phyloP scores from a whole-genome alignment of 2,329 filamentous ascomycete species.

The Colletotrichum sp. region DNA sequence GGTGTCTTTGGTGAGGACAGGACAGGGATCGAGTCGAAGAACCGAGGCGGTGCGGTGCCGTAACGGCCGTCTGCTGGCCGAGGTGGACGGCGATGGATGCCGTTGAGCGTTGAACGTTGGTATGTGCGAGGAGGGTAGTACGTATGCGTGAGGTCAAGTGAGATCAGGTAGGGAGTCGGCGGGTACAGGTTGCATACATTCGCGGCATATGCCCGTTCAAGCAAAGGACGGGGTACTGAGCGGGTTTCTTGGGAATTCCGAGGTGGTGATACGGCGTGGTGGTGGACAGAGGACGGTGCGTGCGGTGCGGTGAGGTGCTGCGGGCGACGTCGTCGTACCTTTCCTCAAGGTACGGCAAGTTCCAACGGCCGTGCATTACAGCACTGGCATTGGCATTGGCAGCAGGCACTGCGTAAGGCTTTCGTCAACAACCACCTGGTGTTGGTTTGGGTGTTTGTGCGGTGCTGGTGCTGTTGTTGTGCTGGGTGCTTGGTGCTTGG shows the following conservation, averaged over 20 bases:
- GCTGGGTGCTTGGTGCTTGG: not conserved
- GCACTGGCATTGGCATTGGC: not conserved
- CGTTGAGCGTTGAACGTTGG: not conserved
- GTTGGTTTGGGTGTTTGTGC: not conserved
- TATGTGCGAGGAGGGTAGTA: not conserved
- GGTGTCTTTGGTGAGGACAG: not conserved
- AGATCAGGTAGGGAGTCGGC: not conserved
- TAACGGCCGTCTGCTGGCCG: not conserved
- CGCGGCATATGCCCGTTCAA: conserved; percentile 9
- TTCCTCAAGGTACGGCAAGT: not conserved
- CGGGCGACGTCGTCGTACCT: not conserved
- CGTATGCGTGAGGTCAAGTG: not conserved
- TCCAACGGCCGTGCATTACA: not conserved
- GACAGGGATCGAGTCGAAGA: not conserved
- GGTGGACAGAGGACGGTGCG: not conserved
- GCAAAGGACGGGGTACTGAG: not conserved
- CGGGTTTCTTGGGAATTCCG: not conserved
- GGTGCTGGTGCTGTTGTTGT: not conserved
- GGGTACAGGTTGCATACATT: conserved; percentile 7
- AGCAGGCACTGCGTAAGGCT: not conserved
- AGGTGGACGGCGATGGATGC: not conserved
- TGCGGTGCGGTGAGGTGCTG: not conserved
- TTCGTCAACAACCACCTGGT: not conserved
- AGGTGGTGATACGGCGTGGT: not conserved
- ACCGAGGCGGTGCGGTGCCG: not conserved